Evolutionary conservation across 495 filamentous ascomycete genomes (phyloP).

Genomic region (Elaphomyces granulatus): DNA sequence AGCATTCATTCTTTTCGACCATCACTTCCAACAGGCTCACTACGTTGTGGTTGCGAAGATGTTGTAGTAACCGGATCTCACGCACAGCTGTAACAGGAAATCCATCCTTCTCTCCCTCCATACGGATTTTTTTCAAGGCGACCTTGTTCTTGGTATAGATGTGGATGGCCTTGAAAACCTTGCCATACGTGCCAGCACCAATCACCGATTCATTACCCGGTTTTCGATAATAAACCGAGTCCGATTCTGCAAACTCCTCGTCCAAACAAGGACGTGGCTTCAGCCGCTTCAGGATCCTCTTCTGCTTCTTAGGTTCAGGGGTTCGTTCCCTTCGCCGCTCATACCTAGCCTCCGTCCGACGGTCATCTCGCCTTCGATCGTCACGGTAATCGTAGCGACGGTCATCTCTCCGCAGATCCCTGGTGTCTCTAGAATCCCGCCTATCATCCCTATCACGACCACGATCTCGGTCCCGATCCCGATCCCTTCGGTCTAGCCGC

Average conservation of each 20-base stretch:
- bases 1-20: constrained; percentile 97
- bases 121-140: constrained; percentile 82
- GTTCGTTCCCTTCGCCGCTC: constrained; percentile 29
- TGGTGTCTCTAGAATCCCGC: constrained; percentile 25
- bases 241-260: constrained; percentile 56
- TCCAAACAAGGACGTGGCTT: constrained; percentile 59
- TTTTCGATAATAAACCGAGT: constrained; percentile 82
- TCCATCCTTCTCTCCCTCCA: constrained; percentile 95
- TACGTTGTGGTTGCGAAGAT: constrained; percentile 80
- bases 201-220: constrained; percentile 91
- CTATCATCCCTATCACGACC: constrained; percentile 27
- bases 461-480: constrained; percentile 24
- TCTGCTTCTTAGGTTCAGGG: constrained; percentile 41
- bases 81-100: constrained; percentile 95
- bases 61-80: constrained; percentile 92
- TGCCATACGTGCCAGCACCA: constrained; percentile 87
- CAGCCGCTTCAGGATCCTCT: constrained; percentile 50
- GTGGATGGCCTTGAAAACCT: constrained; percentile 96
- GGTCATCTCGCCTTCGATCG: constrained; percentile 24
- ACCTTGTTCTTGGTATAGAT: constrained; percentile 85
- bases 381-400: constrained; percentile 26
- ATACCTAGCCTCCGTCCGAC: constrained; percentile 21
- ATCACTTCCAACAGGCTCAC: constrained; percentile 79
- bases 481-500: constrained; percentile 27
- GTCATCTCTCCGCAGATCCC: constrained; percentile 32